A percentile compares a stretch with the other conserved stretches of the same genome.
Evolutionary conservation across 257 asterid species (phyloP).

Genomic region (Solanum chiquidenum): DNA sequence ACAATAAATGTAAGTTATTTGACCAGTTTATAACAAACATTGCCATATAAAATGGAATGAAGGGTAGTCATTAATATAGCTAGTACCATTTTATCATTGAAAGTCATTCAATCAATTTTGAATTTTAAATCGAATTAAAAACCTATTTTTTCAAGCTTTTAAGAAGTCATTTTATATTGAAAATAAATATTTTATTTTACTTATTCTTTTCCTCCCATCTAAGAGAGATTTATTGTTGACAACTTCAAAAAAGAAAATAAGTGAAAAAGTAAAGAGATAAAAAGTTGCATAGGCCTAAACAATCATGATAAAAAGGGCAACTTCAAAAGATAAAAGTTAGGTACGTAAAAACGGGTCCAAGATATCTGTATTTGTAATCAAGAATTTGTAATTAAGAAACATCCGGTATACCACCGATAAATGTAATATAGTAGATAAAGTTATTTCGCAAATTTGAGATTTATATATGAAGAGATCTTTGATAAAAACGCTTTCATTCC

Average conservation of each 20-base stretch:
- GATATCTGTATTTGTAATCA: background rate
- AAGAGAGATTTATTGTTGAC: background rate
- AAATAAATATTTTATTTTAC: too few species aligned
- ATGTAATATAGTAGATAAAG: too few species aligned
- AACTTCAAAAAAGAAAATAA: background rate
- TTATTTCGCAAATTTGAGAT: too few species aligned
- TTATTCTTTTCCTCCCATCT: background rate
- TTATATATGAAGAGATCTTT: fast-evolving
- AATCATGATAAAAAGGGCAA: background rate
- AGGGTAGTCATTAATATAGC: too few species aligned
- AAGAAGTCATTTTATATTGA: background rate
- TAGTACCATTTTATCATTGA: too few species aligned
- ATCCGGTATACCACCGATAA: fast-evolving
- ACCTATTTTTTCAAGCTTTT: too few species aligned
- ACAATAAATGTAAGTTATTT: too few species aligned
- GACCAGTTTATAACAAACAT: too few species aligned
- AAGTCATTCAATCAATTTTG: too few species aligned
- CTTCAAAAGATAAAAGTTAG: background rate
- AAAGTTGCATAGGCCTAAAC: background rate
- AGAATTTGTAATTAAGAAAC: background rate
- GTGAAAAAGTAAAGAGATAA: background rate
- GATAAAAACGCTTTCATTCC: fast-evolving
- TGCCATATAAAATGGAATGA: too few species aligned
- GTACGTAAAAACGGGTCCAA: background rate
- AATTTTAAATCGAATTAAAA: too few species aligned